Percentiles rank a stretch among this genome's conserved stretches.
Evolutionary conservation across 768 basidiomycete genomes (phyloP).

Genomic region (Naganishia friedmannii): DNA sequence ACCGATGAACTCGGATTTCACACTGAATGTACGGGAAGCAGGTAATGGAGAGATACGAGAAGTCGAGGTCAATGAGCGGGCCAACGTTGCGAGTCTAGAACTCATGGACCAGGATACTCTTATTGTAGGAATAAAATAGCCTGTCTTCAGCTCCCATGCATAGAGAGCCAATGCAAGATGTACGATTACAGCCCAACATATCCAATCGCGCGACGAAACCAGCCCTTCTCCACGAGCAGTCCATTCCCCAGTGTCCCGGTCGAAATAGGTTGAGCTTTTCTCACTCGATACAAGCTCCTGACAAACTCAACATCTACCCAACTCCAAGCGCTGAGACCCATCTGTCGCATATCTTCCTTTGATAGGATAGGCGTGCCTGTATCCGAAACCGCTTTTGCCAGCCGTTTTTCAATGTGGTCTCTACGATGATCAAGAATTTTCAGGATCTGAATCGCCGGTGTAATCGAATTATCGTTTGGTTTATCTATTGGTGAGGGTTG

Average conservation of each 20-base stretch:
- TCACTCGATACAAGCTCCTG: constrained; percentile 5
- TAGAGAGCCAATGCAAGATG: background rate
- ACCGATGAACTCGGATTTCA: constrained; percentile 8
- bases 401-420: background rate
- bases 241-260: constrained; percentile 2
- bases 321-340: constrained; percentile 28
- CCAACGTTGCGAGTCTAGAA: constrained; percentile 2
- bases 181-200: constrained; percentile 3
- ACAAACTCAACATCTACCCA: constrained; percentile 31
- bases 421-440: constrained; percentile 18
- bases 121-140: background rate
- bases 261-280: background rate
- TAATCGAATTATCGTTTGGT: background rate
- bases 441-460: background rate
- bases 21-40: constrained; percentile 7
- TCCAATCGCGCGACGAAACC: constrained; percentile 16
- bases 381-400: constrained; percentile 5
- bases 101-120: background rate
- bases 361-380: constrained; percentile 18
- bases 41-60: background rate
- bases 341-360: constrained; percentile 25
- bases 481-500: background rate
- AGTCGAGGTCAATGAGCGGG: constrained; percentile 24
- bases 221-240: constrained; percentile 15
- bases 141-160: background rate